Evolutionary conservation across 2,329 filamentous ascomycete species (phyloP).

Genomic region (Colletotrichum abscissum): DNA sequence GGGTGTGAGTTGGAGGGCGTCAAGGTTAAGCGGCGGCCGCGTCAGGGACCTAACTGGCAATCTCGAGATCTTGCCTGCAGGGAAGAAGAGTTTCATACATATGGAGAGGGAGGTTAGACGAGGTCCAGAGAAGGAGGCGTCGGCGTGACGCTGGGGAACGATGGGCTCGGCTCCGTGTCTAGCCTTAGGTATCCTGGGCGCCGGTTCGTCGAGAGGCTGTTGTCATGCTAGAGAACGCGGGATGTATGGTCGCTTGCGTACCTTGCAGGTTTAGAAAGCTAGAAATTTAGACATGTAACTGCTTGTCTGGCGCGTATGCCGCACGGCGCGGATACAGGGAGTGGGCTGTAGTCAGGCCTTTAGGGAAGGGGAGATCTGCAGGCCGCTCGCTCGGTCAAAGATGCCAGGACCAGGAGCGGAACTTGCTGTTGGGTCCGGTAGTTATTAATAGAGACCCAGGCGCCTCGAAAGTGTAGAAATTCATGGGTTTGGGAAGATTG

Average conservation of each 20-base stretch:
- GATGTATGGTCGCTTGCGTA: background rate
- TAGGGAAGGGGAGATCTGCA: constrained; percentile 12
- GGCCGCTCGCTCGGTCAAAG: constrained; percentile 2
- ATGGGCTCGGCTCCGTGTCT: background rate
- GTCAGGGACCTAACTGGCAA: background rate
- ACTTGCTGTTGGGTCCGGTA: constrained; percentile 21
- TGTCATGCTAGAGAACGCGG: background rate
- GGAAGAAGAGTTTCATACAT: background rate
- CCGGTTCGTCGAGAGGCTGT: background rate
- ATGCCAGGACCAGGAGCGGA: background rate
- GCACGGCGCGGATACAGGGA: constrained; percentile 5
- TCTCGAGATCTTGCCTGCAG: constrained; percentile 25
- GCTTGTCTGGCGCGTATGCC: constrained; percentile 22
- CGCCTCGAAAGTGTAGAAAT: constrained; percentile 1
- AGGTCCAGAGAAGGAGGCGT: background rate
- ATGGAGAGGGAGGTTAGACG: background rate
- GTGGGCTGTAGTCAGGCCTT: background rate
- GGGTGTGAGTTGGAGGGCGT: constrained; percentile 18
- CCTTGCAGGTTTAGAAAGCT: background rate
- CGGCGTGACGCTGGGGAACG: constrained; percentile 28
- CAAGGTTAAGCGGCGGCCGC: constrained; percentile 18
- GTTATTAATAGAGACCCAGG: constrained; percentile 34
- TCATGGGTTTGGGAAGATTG: background rate
- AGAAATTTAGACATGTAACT: background rate
- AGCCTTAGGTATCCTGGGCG: background rate